Conservation (phyloP, 352 stramenopile genomes). For the Phytophthora fragariae region DNA sequence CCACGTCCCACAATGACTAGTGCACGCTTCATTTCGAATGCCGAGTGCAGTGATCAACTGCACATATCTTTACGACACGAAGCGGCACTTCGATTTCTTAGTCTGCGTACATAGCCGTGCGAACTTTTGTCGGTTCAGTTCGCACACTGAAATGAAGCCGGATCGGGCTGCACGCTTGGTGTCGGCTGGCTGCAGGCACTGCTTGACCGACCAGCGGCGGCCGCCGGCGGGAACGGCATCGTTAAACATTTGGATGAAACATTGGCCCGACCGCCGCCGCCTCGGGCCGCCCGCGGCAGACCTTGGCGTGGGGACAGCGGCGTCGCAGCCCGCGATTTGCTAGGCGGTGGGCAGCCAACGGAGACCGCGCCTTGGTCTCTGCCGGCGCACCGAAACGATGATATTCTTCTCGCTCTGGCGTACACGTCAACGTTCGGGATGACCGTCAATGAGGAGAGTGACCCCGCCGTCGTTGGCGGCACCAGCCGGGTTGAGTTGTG, state of each 20-base stretch:
- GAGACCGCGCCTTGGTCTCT: background rate
- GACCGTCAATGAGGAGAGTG: slow-evolving; percentile 8
- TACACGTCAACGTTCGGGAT: slow-evolving; percentile 3
- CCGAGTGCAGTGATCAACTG: no score
- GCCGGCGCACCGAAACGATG: background rate
- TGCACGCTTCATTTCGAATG: no score
- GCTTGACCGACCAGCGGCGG: background rate
- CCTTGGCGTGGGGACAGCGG: background rate
- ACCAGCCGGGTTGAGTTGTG: background rate
- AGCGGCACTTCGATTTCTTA: slow-evolving; percentile 1
- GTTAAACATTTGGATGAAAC: background rate
- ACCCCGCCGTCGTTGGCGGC: slow-evolving; percentile 1
- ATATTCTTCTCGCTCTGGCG: background rate
- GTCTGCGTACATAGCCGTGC: background rate
- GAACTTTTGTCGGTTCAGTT: slow-evolving; percentile 1
- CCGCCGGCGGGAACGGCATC: no score
- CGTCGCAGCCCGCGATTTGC: background rate
- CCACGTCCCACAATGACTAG: background rate
- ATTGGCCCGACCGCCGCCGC: background rate
- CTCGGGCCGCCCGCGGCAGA: background rate
- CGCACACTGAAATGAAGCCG: slow-evolving; percentile 38
- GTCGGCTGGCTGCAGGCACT: no score
- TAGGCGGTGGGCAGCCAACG: no score
- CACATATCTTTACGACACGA: no score
- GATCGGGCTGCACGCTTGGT: slow-evolving; percentile 15